Percentiles rank a stretch among this genome's conserved stretches.
These are phyloP conservation scores for Salvia rosmarinus DNA, from an alignment of 257 asterid species.

Conservation along the genomic window DNA sequence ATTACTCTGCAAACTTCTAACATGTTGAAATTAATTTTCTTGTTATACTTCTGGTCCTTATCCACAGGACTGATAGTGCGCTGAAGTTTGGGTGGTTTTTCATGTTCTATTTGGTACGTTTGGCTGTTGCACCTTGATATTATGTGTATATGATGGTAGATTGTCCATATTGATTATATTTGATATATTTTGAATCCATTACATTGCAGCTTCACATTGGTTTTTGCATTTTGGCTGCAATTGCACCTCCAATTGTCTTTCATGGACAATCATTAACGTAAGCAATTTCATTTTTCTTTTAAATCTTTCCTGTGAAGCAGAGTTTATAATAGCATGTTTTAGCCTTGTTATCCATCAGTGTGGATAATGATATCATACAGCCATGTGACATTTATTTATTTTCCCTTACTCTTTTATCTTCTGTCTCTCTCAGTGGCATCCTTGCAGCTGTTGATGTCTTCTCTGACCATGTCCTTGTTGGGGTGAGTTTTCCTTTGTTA, in stretches of 20 bases:
- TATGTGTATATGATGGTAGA: conserved; percentile 14
- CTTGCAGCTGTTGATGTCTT: conserved; percentile 95
- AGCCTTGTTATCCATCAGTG: neutral
- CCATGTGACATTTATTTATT: neutral
- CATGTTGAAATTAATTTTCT: conserved; percentile 11
- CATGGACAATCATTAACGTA: conserved; percentile 90
- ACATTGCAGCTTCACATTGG: conserved; percentile 84
- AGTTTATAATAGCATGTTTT: conserved; percentile 19
- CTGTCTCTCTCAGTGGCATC: conserved; percentile 72
- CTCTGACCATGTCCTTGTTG: conserved; percentile 77
- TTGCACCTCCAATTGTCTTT: conserved; percentile 94
- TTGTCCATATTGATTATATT: conserved; percentile 22
- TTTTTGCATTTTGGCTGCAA: conserved; percentile 94
- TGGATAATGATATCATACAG: neutral
- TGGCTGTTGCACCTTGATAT: neutral
- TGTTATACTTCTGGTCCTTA: conserved; percentile 24
- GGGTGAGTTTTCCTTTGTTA: conserved; percentile 66
- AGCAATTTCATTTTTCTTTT: conserved; percentile 34
- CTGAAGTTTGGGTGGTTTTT: conserved; percentile 94
- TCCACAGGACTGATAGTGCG: conserved; percentile 94
- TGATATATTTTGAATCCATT: conserved; percentile 29
- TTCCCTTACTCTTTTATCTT: neutral
- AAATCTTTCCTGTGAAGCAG: conserved; percentile 6
- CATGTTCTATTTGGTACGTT: conserved; percentile 77
- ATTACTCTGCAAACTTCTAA: conserved; percentile 3